Evolutionary conservation across 2,329 filamentous ascomycete species (phyloP).

Genomic region (Ophiostoma fasciatum): DNA sequence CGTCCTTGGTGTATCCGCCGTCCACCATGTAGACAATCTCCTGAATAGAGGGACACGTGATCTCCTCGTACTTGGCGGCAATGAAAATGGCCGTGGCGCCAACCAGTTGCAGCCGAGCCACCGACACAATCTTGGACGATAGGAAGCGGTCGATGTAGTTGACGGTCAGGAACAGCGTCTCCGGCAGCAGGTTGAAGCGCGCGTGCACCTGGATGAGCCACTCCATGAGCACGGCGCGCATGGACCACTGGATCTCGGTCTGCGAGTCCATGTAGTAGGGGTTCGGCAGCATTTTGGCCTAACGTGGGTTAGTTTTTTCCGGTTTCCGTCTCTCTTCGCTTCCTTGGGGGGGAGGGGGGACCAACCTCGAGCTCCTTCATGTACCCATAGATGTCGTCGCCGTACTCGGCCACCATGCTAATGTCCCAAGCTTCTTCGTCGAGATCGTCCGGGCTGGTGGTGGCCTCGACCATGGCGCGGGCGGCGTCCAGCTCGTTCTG

Average conservation of each 20-base stretch:
- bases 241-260: slow-evolving; percentile 97
- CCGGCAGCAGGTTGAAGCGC: slow-evolving; percentile 78
- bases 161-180: slow-evolving; percentile 86
- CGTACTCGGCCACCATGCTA: slow-evolving; percentile 95
- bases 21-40: slow-evolving; percentile 99
- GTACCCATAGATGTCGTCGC: slow-evolving; percentile 88
- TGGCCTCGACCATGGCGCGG: slow-evolving; percentile 50
- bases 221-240: slow-evolving; percentile 93
- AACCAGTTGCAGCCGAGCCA: slow-evolving; percentile 89
- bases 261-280: slow-evolving; percentile 94
- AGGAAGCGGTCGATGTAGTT: slow-evolving; percentile 98
- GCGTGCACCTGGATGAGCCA: slow-evolving; percentile 95
- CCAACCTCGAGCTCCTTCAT: slow-evolving; percentile 77
- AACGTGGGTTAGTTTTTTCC: slow-evolving; percentile 7
- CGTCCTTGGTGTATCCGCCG: slow-evolving; percentile 71
- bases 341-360: too few species aligned
- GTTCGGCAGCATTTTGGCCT: slow-evolving; percentile 50
- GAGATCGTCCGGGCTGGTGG: slow-evolving; percentile 55
- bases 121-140: slow-evolving; percentile 83
- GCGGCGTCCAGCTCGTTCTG: slow-evolving; percentile 57
- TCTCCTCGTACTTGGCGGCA: slow-evolving; percentile 96
- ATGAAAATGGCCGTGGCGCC: slow-evolving; percentile 92
- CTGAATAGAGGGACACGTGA: slow-evolving; percentile 86
- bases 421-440: slow-evolving; percentile 88
- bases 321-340: background rate